These are phyloP conservation scores for Pyropia yezoensis DNA, from an alignment of 23 red algal genomes.

Conservation along the genomic window DNA sequence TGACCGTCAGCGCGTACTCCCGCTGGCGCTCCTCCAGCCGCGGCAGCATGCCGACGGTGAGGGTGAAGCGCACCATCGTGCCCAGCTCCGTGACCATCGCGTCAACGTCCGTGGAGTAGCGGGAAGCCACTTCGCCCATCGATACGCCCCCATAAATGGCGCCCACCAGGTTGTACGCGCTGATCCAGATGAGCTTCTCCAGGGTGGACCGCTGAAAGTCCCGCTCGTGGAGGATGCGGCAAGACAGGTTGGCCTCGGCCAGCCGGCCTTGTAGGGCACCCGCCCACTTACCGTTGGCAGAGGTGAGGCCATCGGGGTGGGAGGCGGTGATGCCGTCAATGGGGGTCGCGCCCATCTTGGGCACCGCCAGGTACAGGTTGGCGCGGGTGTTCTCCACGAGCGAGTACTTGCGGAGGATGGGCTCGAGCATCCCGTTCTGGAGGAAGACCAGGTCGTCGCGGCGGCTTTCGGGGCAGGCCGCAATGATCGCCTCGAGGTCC, in stretches of 20 bases:
- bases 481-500: constrained; percentile 61
- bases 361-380: constrained; percentile 83
- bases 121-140: constrained; percentile 54
- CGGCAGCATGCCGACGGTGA: constrained; percentile 35
- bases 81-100: constrained; percentile 62
- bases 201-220: constrained; percentile 62
- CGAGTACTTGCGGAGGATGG: constrained; percentile 43
- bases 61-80: constrained; percentile 39
- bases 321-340: constrained; percentile 76
- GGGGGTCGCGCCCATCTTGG: constrained; percentile 50
- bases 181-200: constrained; percentile 98
- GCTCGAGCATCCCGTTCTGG: constrained; percentile 85
- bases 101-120: constrained; percentile 46
- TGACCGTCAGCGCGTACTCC: constrained; percentile 54
- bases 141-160: constrained; percentile 47
- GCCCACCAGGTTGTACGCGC: constrained; percentile 53
- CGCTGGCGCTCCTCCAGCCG: constrained; percentile 51
- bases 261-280: constrained; percentile 58
- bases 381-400: constrained; percentile 58
- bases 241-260: constrained; percentile 32
- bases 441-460: constrained; percentile 83
- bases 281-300: constrained; percentile 81
- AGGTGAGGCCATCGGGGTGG: constrained; percentile 59
- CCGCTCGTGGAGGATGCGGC: constrained; percentile 55
- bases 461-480: constrained; percentile 39